These are phyloP conservation scores for Neurospora terricola DNA, from an alignment of 495 filamentous ascomycete genomes.

Conservation along the genomic window DNA sequence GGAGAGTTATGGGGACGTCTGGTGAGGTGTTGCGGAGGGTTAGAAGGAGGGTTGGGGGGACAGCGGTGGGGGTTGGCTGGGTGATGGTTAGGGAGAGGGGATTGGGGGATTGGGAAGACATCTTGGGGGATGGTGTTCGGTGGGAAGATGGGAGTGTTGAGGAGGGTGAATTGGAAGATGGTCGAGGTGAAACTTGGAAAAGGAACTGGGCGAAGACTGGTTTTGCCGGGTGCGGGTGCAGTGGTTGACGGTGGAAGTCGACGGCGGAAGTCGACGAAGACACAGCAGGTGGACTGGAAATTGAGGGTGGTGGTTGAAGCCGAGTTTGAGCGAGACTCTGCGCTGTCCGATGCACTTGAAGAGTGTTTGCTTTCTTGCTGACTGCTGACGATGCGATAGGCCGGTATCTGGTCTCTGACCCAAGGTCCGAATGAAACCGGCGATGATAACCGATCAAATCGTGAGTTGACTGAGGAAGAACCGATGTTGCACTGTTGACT, in stretches of 20 bases:
- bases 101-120: not conserved
- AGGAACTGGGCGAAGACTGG: not conserved
- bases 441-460: not conserved
- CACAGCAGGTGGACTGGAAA: not conserved
- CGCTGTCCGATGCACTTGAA: not conserved
- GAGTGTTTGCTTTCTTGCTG: not conserved
- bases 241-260: not conserved
- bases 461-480: not conserved
- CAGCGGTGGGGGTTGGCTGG: not conserved
- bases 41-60: slow-evolving; percentile 8
- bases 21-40: slow-evolving; percentile 34
- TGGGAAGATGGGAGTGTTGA: not conserved
- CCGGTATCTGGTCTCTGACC: no score
- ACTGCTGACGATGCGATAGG: not conserved
- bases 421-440: not conserved
- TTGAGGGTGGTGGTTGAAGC: not conserved
- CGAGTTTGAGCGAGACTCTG: not conserved
- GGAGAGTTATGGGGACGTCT: slow-evolving; percentile 32
- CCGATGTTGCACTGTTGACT: not conserved
- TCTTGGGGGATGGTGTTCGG: not conserved
- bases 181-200: not conserved
- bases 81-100: not conserved
- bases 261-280: not conserved
- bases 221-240: not conserved
- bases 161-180: not conserved